These are phyloP conservation scores for Phytopythium ostracodes DNA, from an alignment of 352 stramenopile species.

Conservation along the genomic window DNA sequence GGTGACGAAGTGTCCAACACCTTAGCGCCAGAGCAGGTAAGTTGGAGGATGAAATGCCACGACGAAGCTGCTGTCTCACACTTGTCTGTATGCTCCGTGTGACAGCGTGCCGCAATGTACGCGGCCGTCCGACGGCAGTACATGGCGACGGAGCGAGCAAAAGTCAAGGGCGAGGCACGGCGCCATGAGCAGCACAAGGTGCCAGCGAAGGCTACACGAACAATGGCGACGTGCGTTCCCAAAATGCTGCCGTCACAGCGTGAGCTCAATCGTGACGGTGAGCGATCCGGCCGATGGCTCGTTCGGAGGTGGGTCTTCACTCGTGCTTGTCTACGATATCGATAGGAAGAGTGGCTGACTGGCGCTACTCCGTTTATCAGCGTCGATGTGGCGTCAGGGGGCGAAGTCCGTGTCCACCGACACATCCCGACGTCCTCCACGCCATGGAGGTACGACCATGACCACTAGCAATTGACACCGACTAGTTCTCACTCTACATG, in stretches of 20 bases:
- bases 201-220: too few relatives aligned
- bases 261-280: not conserved
- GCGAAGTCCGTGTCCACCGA: conserved; percentile 32
- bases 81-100: too few relatives aligned
- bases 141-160: conserved; percentile 50
- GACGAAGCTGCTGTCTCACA: conserved; percentile 4
- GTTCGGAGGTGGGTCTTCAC: not conserved
- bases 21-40: conserved; percentile 18
- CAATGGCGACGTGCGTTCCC: not conserved
- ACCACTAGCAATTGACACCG: not conserved
- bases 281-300: not conserved
- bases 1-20: conserved; percentile 9
- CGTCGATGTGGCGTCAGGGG: conserved; percentile 32
- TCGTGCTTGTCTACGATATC: not conserved
- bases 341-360: not conserved
- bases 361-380: conserved; percentile 12
- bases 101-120: conserved; percentile 46
- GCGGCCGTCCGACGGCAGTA: conserved; percentile 48
- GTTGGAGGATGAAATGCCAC: not conserved
- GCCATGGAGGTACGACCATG: conserved; percentile 38
- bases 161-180: conserved; percentile 11
- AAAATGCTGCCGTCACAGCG: not conserved
- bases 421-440: conserved; percentile 32
- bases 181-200: not conserved
- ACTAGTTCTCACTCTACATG: not conserved